Evolutionary conservation across 1,139 yeast species (phyloP).

Genomic region (Arxiozyma heterogenica): DNA sequence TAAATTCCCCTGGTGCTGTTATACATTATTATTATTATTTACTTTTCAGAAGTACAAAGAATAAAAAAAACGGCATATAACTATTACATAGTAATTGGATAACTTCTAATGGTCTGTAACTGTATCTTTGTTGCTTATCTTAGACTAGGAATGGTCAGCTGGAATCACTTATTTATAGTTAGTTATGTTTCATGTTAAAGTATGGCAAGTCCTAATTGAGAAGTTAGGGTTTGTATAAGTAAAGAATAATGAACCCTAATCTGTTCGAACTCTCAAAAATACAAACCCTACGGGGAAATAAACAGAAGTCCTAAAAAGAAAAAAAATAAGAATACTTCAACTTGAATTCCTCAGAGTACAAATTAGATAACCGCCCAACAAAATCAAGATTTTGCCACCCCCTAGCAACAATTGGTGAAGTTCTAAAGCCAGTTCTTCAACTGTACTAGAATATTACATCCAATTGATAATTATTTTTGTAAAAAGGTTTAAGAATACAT

Average conservation of each 20-base stretch:
- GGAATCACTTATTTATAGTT: neutral
- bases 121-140: no score
- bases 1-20: no score
- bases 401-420: neutral
- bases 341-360: no score
- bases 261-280: neutral
- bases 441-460: neutral
- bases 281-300: neutral
- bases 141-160: neutral
- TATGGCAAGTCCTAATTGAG: neutral
- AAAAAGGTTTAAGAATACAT: no score
- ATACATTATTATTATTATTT: no score
- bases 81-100: no score
- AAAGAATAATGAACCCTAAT: neutral
- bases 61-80: no score
- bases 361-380: neutral
- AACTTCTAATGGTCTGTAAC: no score
- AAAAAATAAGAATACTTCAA: neutral
- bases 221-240: neutral
- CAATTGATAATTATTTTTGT: no score
- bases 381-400: neutral
- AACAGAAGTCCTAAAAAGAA: no score
- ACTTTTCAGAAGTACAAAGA: no score
- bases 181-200: no score
- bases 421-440: neutral